Percentiles rank a stretch among this genome's conserved stretches.
Conservation (phyloP, 129 eudicot species). For the Flaveria bidentis region DNA sequence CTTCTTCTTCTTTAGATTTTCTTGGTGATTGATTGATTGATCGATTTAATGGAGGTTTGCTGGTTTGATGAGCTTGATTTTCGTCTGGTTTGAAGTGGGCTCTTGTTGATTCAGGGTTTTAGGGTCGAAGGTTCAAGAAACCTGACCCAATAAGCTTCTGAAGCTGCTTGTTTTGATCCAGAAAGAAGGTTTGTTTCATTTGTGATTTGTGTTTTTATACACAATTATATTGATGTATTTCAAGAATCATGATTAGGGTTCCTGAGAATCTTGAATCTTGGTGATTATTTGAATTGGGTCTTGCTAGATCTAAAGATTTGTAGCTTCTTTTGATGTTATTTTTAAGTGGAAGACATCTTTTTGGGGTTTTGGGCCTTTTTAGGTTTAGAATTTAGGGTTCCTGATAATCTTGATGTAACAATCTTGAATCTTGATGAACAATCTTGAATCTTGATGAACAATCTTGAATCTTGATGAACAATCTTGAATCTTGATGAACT, state of each 20-base stretch:
- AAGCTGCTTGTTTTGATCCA: conserved; percentile 24
- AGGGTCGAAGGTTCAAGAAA: conserved; percentile 31
- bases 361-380: neutral
- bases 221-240: no score
- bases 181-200: conserved; percentile 21
- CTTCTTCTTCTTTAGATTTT: conserved; percentile 1
- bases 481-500: conserved; percentile 12
- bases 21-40: conserved; percentile 10
- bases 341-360: neutral
- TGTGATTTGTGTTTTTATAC: no score
- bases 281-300: conserved; percentile 18
- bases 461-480: conserved; percentile 15
- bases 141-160: conserved; percentile 12
- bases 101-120: conserved; percentile 29
- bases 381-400: conserved; percentile 6
- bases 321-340: conserved; percentile 18
- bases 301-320: conserved; percentile 31
- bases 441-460: neutral
- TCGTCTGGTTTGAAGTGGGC: conserved; percentile 22
- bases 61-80: conserved; percentile 36
- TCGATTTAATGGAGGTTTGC: conserved; percentile 26
- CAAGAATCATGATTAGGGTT: conserved; percentile 15
- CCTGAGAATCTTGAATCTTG: conserved; percentile 18
- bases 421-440: conserved; percentile 15
- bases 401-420: conserved; percentile 2